Percentiles rank a stretch among this genome's conserved stretches.
Evolutionary conservation across 1,139 yeast genomes (phyloP).

Genomic region (Sporopachydermia cereana): DNA sequence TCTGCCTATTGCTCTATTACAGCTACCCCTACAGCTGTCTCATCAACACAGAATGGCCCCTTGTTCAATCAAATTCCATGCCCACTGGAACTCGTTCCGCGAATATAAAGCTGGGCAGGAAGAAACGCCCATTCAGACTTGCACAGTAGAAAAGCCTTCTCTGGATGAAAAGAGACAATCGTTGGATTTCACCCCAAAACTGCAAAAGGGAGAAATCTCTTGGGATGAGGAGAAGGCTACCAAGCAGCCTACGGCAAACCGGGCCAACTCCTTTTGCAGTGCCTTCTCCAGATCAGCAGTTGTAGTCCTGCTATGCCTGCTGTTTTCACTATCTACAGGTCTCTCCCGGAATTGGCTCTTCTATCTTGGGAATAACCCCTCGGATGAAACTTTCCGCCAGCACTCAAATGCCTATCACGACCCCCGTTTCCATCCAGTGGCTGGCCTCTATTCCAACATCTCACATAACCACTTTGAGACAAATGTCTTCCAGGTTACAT

Average conservation of each 20-base stretch:
- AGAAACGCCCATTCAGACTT: no score
- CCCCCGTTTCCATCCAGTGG: no score
- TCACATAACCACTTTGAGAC: slow-evolving; percentile 5
- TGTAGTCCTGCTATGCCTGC: not conserved
- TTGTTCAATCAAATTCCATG: not conserved
- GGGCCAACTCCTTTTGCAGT: not conserved
- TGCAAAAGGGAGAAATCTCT: no score
- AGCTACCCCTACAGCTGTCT: no score
- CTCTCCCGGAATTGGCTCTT: not conserved
- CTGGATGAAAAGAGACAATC: no score
- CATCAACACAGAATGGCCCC: slow-evolving; percentile 1
- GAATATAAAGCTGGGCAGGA: not conserved
- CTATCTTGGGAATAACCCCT: not conserved
- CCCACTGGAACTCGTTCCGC: not conserved
- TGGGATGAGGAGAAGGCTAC: no score
- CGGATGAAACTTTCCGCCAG: no score
- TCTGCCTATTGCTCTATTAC: no score
- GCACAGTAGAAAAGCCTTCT: no score
- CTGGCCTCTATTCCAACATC: not conserved
- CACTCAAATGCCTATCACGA: no score
- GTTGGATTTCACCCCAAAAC: no score
- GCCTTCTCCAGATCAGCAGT: not conserved
- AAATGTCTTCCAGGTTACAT: slow-evolving; percentile 14
- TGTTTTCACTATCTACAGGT: not conserved
- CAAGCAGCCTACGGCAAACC: no score